Percentiles rank a stretch among this genome's conserved stretches.
Evolutionary conservation across 345 rosid species (phyloP).

Genomic region (Excoecaria cochinchinensis): DNA sequence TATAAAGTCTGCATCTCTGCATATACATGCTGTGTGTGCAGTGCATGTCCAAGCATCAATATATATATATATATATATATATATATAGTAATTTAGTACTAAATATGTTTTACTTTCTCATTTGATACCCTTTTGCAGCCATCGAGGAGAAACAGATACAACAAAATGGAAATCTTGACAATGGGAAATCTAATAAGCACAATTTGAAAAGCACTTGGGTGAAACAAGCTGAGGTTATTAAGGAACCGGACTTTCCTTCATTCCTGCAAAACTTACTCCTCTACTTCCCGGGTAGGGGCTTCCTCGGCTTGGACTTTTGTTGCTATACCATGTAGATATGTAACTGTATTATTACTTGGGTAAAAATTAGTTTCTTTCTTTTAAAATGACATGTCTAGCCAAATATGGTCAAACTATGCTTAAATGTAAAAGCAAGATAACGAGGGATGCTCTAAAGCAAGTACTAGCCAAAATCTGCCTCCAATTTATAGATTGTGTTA

Average conservation of each 20-base stretch:
- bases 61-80: not conserved
- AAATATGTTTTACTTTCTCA: conserved; percentile 16
- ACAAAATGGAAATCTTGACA: conserved; percentile 13
- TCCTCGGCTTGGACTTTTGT: conserved; percentile 15
- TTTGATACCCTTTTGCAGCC: conserved; percentile 42
- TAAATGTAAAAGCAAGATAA: not conserved
- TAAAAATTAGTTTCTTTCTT: not conserved
- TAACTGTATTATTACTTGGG: not conserved
- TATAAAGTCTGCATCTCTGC: not conserved
- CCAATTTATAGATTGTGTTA: not conserved
- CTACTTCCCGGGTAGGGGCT: conserved; percentile 63
- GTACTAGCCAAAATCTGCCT: not conserved
- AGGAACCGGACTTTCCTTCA: conserved; percentile 49
- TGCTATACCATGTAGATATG: not conserved
- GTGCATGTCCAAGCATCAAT: not conserved
- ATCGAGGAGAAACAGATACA: conserved; percentile 44
- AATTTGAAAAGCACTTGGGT: conserved; percentile 51
- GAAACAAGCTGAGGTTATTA: conserved; percentile 49
- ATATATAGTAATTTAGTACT: not conserved
- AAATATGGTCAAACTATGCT: not conserved
- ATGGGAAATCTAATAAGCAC: conserved; percentile 33
- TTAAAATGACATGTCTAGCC: not conserved
- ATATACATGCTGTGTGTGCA: not conserved
- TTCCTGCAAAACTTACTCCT: conserved; percentile 55
- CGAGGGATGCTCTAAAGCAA: not conserved